A percentile compares a stretch with the other conserved stretches of the same genome.
phyloP scores from a whole-genome alignment of 805 yeast species.

The Lipomyces spencermartinsiae region DNA sequence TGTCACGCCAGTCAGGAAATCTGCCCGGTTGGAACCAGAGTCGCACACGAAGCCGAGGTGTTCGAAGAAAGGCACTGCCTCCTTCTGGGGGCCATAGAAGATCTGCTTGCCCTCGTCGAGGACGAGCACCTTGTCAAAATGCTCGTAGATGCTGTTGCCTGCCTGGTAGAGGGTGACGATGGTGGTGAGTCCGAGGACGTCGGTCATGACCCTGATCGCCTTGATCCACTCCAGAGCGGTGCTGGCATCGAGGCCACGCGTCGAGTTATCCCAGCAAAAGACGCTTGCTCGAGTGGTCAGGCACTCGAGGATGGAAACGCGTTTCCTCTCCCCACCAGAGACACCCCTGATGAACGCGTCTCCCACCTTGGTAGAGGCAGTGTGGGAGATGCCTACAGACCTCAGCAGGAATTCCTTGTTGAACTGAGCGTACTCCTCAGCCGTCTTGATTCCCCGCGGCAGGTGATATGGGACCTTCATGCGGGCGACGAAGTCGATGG shows the following conservation, averaged over 20 bases:
- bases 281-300: conserved; percentile 53
- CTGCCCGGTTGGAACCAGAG: conserved; percentile 60
- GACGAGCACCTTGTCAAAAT: conserved; percentile 60
- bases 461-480: conserved; percentile 64
- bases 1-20: conserved; percentile 43
- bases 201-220: conserved; percentile 62
- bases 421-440: conserved; percentile 43
- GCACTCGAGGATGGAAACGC: conserved; percentile 62
- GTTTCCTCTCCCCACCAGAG: conserved; percentile 64
- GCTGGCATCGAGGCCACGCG: conserved; percentile 74
- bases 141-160: conserved; percentile 58
- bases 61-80: conserved; percentile 57
- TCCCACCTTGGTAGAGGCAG: conserved; percentile 52
- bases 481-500: conserved; percentile 70
- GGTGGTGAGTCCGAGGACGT: conserved; percentile 56
- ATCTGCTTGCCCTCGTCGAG: conserved; percentile 63
- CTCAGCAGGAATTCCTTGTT: conserved; percentile 53
- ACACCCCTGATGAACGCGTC: conserved; percentile 62
- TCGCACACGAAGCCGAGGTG: conserved; percentile 66
- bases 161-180: conserved; percentile 67
- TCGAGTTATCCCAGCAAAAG: conserved; percentile 70
- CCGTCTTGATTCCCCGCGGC: too few species aligned
- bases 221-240: conserved; percentile 69
- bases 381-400: conserved; percentile 51
- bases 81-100: conserved; percentile 55